Evolutionary conservation across 2,329 filamentous ascomycete species (phyloP).

Genomic region (Microdochium trichocladiopsis): DNA sequence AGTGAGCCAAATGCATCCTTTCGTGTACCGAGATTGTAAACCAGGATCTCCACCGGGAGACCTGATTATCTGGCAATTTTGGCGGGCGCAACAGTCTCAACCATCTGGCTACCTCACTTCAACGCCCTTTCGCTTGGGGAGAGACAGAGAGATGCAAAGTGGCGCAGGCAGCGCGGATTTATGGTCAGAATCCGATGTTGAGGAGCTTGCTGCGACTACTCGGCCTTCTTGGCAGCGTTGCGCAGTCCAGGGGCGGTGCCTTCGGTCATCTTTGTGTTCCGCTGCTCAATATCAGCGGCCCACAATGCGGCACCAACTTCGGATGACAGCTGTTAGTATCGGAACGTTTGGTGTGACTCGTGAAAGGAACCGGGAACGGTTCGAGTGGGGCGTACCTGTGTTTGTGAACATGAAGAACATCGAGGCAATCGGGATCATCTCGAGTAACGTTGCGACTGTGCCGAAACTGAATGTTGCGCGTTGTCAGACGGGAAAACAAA

Average conservation of each 20-base stretch:
- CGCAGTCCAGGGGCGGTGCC: slow-evolving; percentile 43
- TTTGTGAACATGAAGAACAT: slow-evolving; percentile 89
- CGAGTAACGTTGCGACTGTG: slow-evolving; percentile 67
- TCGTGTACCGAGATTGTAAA: too few relatives aligned
- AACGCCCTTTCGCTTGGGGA: too few relatives aligned
- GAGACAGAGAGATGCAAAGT: too few relatives aligned
- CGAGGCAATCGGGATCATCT: slow-evolving; percentile 76
- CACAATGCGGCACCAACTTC: slow-evolving; percentile 85
- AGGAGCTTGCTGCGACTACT: slow-evolving; percentile 30
- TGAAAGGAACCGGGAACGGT: slow-evolving; percentile 1
- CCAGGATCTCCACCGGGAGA: too few relatives aligned
- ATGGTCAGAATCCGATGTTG: too few relatives aligned
- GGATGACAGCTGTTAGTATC: background rate
- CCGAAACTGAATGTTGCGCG: slow-evolving; percentile 51
- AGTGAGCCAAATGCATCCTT: too few relatives aligned
- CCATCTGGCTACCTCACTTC: too few relatives aligned
- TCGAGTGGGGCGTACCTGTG: slow-evolving; percentile 43
- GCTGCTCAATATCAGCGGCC: slow-evolving; percentile 76
- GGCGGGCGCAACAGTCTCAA: too few relatives aligned
- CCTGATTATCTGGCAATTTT: too few relatives aligned
- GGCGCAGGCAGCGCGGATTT: too few relatives aligned
- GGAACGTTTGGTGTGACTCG: background rate
- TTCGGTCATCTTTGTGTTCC: slow-evolving; percentile 39
- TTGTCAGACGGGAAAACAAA: background rate
- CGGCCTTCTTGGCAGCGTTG: slow-evolving; percentile 40